These are phyloP conservation scores for Elsinoe perseae DNA, from an alignment of 2,329 filamentous ascomycete species.

Conservation along the genomic window DNA sequence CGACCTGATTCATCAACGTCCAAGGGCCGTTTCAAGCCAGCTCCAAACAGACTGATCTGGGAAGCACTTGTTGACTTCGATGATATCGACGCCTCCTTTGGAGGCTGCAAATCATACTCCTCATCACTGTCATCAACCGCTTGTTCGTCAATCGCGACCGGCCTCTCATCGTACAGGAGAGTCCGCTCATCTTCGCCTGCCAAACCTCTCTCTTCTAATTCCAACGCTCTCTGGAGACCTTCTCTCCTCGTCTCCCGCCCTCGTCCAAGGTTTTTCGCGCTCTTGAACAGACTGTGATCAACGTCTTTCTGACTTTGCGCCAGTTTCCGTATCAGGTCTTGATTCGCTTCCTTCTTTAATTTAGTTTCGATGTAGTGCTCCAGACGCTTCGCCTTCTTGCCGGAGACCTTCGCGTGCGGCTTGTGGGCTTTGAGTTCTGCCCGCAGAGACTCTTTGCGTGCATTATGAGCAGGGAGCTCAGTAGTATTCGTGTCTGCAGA, in stretches of 20 bases:
- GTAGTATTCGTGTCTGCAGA: constrained; percentile 49
- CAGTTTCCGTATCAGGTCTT: constrained; percentile 74
- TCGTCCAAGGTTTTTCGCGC: constrained; percentile 68
- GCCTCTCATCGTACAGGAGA: constrained; percentile 32
- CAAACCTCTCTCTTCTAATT: constrained; percentile 57
- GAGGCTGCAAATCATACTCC: constrained; percentile 7
- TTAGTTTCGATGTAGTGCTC: constrained; percentile 79
- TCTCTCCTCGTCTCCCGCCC: constrained; percentile 64
- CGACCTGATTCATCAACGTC: constrained; percentile 70
- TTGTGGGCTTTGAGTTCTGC: constrained; percentile 48
- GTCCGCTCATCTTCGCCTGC: constrained; percentile 48
- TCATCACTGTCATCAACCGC: constrained; percentile 17
- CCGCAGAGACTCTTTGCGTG: constrained; percentile 50
- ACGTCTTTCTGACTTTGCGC: constrained; percentile 59
- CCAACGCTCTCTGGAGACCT: constrained; percentile 54
- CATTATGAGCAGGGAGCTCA: constrained; percentile 40
- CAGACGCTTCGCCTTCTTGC: constrained; percentile 60
- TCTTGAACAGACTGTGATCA: constrained; percentile 73
- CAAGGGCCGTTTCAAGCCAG: constrained; percentile 78
- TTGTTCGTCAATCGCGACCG: constrained; percentile 16
- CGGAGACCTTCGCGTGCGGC: constrained; percentile 49
- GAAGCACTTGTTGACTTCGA: background rate
- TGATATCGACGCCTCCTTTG: background rate
- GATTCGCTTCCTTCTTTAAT: constrained; percentile 86
- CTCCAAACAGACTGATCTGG: constrained; percentile 46